Conservation (phyloP, 2,329 filamentous ascomycete species). For the Leptographium wingfieldii region DNA sequence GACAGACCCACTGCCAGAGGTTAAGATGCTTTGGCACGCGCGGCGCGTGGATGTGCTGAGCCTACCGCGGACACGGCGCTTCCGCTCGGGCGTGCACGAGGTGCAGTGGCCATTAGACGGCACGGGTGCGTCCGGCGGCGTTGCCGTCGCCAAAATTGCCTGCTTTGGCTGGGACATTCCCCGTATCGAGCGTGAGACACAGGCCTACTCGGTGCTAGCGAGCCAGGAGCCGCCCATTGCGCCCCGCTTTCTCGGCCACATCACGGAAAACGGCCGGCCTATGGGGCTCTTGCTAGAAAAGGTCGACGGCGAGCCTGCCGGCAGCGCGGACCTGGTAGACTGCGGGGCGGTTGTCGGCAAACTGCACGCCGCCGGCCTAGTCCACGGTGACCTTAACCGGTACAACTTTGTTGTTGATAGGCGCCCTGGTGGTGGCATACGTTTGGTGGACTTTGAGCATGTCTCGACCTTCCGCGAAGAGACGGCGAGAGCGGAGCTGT, state of each 20-base stretch:
- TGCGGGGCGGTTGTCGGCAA: not conserved
- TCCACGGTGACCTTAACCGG: not conserved
- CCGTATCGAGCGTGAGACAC: no score
- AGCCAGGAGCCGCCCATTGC: no score
- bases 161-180: no score
- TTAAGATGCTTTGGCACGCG: no score
- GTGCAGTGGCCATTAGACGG: no score
- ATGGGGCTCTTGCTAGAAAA: not conserved
- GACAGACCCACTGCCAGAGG: no score
- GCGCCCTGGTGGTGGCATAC: not conserved
- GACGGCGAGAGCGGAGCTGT: not conserved
- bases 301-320: not conserved
- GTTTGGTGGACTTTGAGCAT: not conserved
- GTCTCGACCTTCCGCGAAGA: not conserved
- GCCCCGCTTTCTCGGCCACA: not conserved
- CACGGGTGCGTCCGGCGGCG: no score
- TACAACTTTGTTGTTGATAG: not conserved
- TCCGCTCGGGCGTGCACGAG: no score
- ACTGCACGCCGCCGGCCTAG: not conserved
- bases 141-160: no score
- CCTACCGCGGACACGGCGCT: no score
- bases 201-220: no score
- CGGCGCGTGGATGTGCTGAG: no score
- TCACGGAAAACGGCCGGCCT: not conserved
- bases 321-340: not conserved